Percentiles rank a stretch among this genome's conserved stretches.
Evolutionary conservation across 805 yeast species (phyloP).

Genomic region (Suhomyces prunicola): DNA sequence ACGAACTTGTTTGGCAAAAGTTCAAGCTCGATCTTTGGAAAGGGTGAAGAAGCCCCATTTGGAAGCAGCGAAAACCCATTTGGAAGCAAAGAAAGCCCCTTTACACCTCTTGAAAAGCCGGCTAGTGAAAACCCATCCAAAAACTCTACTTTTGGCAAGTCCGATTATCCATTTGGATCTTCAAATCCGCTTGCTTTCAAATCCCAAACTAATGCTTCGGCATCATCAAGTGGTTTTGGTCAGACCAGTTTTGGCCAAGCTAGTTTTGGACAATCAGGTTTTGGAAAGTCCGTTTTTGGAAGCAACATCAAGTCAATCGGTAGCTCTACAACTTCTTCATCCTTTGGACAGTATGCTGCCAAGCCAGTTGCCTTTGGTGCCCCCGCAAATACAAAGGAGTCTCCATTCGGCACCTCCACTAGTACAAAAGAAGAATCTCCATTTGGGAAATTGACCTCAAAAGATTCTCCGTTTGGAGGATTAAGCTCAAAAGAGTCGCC

Average conservation of each 20-base stretch:
- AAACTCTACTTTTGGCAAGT: not conserved
- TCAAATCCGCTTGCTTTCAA: not conserved
- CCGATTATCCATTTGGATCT: not conserved
- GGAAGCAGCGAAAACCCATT: not conserved
- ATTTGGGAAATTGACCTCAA: not conserved
- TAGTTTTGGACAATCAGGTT: slow-evolving; percentile 10
- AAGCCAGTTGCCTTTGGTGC: not conserved
- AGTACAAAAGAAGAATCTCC: slow-evolving; percentile 3
- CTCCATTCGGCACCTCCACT: not conserved
- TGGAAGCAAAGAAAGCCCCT: not conserved
- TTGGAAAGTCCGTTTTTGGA: slow-evolving; percentile 8
- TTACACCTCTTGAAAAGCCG: not conserved
- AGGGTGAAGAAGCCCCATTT: not conserved
- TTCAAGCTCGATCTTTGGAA: not conserved
- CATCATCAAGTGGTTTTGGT: slow-evolving; percentile 7
- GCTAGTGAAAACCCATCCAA: not conserved
- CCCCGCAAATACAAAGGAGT: not conserved
- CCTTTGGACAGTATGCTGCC: slow-evolving; percentile 8
- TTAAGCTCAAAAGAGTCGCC: slow-evolving; percentile 8
- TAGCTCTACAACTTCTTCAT: not conserved
- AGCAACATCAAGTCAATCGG: not conserved
- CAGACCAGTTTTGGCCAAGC: slow-evolving; percentile 14
- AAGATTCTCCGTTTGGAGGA: slow-evolving; percentile 1
- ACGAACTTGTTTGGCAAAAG: not conserved
- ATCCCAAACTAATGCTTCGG: not conserved